Evolutionary conservation across 768 basidiomycete genomes (phyloP).

Genomic region (Hygrocybe coccinea): DNA sequence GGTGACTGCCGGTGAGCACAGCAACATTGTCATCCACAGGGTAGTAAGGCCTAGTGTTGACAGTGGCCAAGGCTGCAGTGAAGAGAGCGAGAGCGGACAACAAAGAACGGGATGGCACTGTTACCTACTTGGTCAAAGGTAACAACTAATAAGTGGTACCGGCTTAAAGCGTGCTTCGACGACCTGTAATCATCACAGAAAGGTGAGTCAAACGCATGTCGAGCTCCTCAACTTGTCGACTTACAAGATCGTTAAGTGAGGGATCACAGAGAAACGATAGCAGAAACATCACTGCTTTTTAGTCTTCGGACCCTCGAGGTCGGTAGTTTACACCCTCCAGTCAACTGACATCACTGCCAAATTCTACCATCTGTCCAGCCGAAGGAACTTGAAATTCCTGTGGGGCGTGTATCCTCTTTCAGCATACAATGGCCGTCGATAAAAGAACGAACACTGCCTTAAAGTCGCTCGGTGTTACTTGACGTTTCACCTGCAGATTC

Average conservation of each 20-base stretch:
- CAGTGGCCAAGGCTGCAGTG: background rate
- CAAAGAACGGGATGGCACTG: background rate
- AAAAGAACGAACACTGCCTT: background rate
- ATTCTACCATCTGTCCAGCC: background rate
- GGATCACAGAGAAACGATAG: background rate
- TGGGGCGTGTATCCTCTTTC: background rate
- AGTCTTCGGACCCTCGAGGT: background rate
- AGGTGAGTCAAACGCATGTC: background rate
- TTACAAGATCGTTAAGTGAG: background rate
- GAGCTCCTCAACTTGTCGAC: background rate
- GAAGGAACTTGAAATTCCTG: background rate
- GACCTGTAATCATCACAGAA: background rate
- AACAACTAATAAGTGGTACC: background rate
- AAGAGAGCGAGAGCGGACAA: background rate
- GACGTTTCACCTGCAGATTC: too few relatives aligned
- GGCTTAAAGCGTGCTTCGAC: too few relatives aligned
- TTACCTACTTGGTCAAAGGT: background rate
- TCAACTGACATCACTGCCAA: background rate
- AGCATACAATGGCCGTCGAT: background rate
- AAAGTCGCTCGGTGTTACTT: too few relatives aligned
- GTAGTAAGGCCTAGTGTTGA: background rate
- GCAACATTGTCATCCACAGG: background rate
- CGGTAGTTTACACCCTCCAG: background rate
- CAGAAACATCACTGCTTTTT: background rate
- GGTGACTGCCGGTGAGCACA: background rate